Base-by-base conservation (phyloP, 2,329 filamentous ascomycete genomes). In the Botrytis fragariae region DNA sequence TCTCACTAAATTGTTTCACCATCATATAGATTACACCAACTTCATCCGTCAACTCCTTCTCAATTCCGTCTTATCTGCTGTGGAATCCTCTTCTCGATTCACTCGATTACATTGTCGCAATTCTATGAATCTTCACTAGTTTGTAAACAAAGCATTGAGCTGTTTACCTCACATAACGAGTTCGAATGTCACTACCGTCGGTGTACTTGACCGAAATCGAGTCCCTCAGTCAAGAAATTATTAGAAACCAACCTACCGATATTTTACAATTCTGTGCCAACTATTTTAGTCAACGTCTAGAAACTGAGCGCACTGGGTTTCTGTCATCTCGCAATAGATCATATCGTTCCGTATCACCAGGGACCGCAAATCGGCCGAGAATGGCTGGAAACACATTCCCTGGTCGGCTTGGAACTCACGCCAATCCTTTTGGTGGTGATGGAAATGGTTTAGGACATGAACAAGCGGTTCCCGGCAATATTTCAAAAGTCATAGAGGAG, bases 331-430 rank as follows among this genome's bases (percentile, higher is more conserved):
- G 62, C n/a, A 57, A 62, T 69, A 62, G 48, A 71, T 59, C 74
- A 62, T 61, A 39, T 39, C 57, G 54, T 83, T 84, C 83, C 83
- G 45, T 68, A 59, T 72, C 71, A 35, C 71, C 71, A 6, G 83
- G 81, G 82, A 76, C 79, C 79, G 80, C 73, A 79, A 77, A 74
- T 61, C 64, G 74, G 16, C 62, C 69, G 71, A 82, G 77, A 77
- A 94, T 95, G 92, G 90, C 93, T 77, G 89, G 90, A 82, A 90
- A 88, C 79, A 89, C 86, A 79, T 96, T 97, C 83, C 92, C 92
- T 74, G 94, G 93, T 82, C 89, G 90, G 67, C 89, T 90, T 76
- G 89, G 87, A 82, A 85, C 86, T 69, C 89, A 89, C 78, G 86
- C 85, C 82, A 96, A 95, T 83, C 93, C 93, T 51, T 95, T 95